Percentiles rank a stretch among this genome's conserved stretches.
Conservation (phyloP, 1,284 basidiomycete species). For the Fistulina hepatica region DNA sequence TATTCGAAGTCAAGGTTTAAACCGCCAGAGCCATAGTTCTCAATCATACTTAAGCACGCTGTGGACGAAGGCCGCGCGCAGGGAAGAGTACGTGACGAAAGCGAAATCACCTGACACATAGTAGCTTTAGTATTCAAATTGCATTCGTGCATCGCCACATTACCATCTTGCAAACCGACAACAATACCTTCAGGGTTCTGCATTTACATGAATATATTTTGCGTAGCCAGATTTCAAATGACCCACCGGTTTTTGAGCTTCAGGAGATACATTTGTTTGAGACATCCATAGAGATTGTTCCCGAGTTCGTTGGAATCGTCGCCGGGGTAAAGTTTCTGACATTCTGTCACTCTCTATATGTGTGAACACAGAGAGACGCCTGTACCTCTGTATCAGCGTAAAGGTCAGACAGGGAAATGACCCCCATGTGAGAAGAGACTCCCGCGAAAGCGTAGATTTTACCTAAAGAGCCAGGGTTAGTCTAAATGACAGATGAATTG, state of each 20-base stretch:
- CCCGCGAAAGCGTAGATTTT: slow-evolving; percentile 92
- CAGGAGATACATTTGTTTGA: slow-evolving; percentile 72
- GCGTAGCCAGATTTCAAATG: no score
- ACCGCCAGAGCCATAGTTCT: slow-evolving; percentile 85
- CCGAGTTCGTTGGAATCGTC: slow-evolving; percentile 22
- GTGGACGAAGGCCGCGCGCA: slow-evolving; percentile 60
- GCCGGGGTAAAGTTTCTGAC: no score
- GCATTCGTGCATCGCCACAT: slow-evolving; percentile 49
- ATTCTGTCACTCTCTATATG: no score
- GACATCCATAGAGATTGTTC: slow-evolving; percentile 76
- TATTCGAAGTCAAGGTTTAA: slow-evolving; percentile 64
- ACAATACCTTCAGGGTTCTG: slow-evolving; percentile 64
- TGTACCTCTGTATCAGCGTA: slow-evolving; percentile 94
- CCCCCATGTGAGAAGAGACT: slow-evolving; percentile 69
- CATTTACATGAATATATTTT: no score
- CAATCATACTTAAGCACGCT: slow-evolving; percentile 63
- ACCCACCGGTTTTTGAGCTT: slow-evolving; percentile 71
- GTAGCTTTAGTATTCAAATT: background rate
- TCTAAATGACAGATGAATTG: no score
- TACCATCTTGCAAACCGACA: slow-evolving; percentile 71
- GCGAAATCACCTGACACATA: slow-evolving; percentile 43
- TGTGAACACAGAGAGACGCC: no score
- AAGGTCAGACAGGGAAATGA: slow-evolving; percentile 74
- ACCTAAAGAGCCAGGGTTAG: no score
- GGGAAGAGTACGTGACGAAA: slow-evolving; percentile 42